Evolutionary conservation across 768 basidiomycete genomes (phyloP).

Genomic region (Russula virescens): DNA sequence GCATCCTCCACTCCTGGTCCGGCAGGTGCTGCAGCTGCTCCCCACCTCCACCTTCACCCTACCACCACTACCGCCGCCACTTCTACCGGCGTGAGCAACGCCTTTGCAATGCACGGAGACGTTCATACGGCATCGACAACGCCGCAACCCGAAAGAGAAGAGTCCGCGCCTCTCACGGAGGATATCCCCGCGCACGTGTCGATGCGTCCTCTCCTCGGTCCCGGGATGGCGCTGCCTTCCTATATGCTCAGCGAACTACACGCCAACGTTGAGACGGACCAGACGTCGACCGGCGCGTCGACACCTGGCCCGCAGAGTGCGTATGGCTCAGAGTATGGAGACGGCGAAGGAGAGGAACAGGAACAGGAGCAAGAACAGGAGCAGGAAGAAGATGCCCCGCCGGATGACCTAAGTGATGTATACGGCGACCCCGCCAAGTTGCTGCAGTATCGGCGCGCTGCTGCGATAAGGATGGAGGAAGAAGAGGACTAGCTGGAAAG

Average conservation of each 20-base stretch:
- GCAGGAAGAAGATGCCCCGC: constrained; percentile 17
- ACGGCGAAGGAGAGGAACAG: constrained; percentile 9
- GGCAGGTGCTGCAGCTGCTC: not conserved
- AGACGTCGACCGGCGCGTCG: constrained; percentile 23
- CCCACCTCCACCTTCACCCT: too few relatives aligned
- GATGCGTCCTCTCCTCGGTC: constrained; percentile 14
- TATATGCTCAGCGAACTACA: constrained; percentile 17
- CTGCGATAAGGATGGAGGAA: constrained; percentile 22
- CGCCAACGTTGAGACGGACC: constrained; percentile 16
- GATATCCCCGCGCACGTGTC: not conserved
- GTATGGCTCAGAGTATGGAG: constrained; percentile 21
- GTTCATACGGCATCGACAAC: constrained; percentile 6
- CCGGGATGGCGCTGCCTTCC: constrained; percentile 6
- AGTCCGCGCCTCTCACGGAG: constrained; percentile 8
- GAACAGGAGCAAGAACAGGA: constrained; percentile 17
- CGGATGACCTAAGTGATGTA: constrained; percentile 13
- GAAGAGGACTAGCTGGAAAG: constrained; percentile 18
- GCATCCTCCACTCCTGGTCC: not conserved
- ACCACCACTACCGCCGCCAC: not conserved
- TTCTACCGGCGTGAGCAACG: not conserved
- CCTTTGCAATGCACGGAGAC: not conserved
- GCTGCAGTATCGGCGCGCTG: constrained; percentile 18
- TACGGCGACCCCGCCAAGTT: constrained; percentile 18
- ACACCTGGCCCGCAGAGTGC: constrained; percentile 21
- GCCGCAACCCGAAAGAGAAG: constrained; percentile 16